Conservation (phyloP, 140 eudicot species). For the Senecio squalidus region DNA sequence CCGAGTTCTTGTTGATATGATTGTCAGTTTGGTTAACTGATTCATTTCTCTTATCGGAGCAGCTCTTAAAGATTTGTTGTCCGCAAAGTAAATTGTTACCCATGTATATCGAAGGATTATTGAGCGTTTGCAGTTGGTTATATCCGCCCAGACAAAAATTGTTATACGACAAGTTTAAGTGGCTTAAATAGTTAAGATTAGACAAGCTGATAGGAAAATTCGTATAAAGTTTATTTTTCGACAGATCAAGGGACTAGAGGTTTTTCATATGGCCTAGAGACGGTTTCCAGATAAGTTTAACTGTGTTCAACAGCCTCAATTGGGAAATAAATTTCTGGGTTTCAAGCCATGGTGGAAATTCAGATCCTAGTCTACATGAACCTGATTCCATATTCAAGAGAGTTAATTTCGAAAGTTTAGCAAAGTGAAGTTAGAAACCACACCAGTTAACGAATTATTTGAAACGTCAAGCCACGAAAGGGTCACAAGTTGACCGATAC, state of each 20-base stretch:
- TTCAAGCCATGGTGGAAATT: background rate
- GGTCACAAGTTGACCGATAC: background rate
- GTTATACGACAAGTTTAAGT: background rate
- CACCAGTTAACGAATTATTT: background rate
- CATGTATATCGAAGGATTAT: background rate
- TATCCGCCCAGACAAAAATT: background rate
- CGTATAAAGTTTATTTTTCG: background rate
- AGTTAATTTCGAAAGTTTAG: background rate
- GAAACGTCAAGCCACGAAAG: background rate
- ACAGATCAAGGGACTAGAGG: background rate
- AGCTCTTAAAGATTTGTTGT: background rate
- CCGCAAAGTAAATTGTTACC: background rate
- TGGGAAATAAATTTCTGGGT: background rate
- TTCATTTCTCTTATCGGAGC: background rate
- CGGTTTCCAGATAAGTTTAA: background rate
- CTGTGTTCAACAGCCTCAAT: background rate
- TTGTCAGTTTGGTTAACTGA: background rate
- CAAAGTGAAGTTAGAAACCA: background rate
- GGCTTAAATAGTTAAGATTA: background rate
- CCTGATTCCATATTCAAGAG: background rate
- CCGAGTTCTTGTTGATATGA: background rate
- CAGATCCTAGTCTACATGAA: background rate
- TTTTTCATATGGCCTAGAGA: background rate
- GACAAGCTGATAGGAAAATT: background rate
- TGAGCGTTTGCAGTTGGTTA: background rate